Percentiles rank a stretch among this genome's conserved stretches.
Conservation (phyloP, 2,329 filamentous ascomycete genomes). For the Fusarium sororula region DNA sequence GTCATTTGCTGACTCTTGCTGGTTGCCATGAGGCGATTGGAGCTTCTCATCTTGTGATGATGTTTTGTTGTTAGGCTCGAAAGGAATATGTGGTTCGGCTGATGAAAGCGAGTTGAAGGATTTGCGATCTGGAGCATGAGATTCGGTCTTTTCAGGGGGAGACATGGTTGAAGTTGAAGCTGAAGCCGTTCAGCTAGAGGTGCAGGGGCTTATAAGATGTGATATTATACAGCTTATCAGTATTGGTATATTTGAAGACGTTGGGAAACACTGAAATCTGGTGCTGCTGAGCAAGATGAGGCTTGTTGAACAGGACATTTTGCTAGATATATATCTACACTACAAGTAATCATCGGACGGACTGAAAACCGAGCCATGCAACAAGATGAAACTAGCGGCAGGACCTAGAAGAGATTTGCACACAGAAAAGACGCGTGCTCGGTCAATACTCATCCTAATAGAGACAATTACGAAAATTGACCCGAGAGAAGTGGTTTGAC, state of each 20-base stretch:
- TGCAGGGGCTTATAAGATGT: background rate
- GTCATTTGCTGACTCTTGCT: slow-evolving; percentile 10
- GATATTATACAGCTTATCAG: background rate
- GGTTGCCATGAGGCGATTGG: background rate
- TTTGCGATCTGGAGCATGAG: slow-evolving; percentile 13
- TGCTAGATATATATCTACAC: slow-evolving; percentile 31
- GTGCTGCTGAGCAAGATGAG: background rate
- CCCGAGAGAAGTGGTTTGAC: slow-evolving; percentile 14
- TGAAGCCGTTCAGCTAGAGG: background rate
- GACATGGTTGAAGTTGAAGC: slow-evolving; percentile 17
- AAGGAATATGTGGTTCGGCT: slow-evolving; percentile 6
- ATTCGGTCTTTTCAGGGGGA: background rate
- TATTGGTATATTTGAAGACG: background rate
- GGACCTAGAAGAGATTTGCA: background rate
- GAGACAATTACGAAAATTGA: background rate
- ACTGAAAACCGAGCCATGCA: slow-evolving; percentile 17
- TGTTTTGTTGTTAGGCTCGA: background rate
- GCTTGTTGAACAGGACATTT: background rate
- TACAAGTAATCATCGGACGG: slow-evolving; percentile 9
- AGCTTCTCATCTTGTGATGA: background rate
- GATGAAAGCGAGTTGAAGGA: slow-evolving; percentile 34
- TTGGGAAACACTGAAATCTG: background rate
- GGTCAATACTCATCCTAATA: background rate
- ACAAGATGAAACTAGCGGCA: slow-evolving; percentile 8
- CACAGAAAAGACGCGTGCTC: slow-evolving; percentile 1